Evolutionary conservation across 108 stramenopile genomes (phyloP), one percentile per base, ranked within the genome.

Genomic region (Ochromonas danica): DNA sequence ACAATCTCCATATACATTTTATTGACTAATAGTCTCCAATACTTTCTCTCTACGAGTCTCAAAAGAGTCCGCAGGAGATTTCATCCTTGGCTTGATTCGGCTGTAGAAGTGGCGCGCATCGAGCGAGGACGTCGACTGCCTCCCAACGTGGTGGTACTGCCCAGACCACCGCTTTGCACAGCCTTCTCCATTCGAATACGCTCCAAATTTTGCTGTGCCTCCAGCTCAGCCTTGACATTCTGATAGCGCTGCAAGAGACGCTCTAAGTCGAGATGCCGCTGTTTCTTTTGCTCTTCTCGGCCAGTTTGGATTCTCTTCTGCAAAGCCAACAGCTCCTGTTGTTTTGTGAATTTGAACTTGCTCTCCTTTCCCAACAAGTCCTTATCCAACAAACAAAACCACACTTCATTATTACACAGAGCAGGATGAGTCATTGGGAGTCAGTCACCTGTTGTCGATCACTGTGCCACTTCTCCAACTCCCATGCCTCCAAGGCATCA

Each of bases 301-400:
- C 93, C 93, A 10, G 87, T 87, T 39, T 90, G 88, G 30, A 93
- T 89, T n/a, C 93, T 86, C 78, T 93, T 92, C 78, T 89, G 88
- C n/a, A 93, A 81, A 27, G 93, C 92, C n/a, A 83, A 80, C 31
- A 93, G 78, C 85, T 93, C 93, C 60, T 90, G 86, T 65, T 87
- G 81, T 61, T 91, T 91, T 38, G 6, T 60, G 31, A 57, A 60
- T 36, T 75, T 75, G 31, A 75, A 75, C 40, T 75, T 75, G 3
- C 10, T 33, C 25, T 75, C 72, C 38, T 63, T 28, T 42, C 80
- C 6, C 30, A 78, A 31, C 14, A 78, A 78, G 38, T 61, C 78
- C n/a, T n/a, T n/a, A n/a, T n/a, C n/a, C n/a, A n/a, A n/a, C n/a
- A 60, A 60, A 25, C 22, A 0, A 25, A 70, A 17, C 67, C 67